Percentiles rank a stretch among this genome's conserved stretches.
phyloP scores from a whole-genome alignment of 2,329 filamentous ascomycete species.

The Fusarium sacchari region DNA sequence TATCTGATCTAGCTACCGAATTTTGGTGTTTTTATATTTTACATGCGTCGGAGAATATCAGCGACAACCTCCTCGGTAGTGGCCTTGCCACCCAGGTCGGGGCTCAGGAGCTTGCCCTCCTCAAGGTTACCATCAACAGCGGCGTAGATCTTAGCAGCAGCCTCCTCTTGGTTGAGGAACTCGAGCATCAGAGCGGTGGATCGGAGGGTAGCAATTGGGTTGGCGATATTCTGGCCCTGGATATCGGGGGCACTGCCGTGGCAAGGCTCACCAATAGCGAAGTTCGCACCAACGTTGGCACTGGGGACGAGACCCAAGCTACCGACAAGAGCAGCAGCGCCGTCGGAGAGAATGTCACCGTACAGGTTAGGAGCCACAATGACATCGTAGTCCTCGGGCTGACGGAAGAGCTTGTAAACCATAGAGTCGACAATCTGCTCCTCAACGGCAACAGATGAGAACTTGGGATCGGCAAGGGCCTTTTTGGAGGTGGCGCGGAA shows the following conservation, averaged over 20 bases:
- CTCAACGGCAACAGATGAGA: slow-evolving; percentile 75
- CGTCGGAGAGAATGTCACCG: slow-evolving; percentile 95
- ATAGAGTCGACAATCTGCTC: slow-evolving; percentile 99
- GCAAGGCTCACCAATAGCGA: slow-evolving; percentile 97
- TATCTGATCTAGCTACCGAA: slow-evolving; percentile 8
- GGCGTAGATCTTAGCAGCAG: slow-evolving; percentile 88
- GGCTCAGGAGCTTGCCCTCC: slow-evolving; percentile 83
- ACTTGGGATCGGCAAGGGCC: slow-evolving; percentile 74
- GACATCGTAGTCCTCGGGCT: slow-evolving; percentile 94
- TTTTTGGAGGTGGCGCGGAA: slow-evolving; percentile 84
- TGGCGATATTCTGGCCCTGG: slow-evolving; percentile 89
- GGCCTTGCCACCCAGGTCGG: slow-evolving; percentile 89
- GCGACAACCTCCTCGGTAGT: slow-evolving; percentile 87
- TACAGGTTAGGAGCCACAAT: slow-evolving; percentile 98
- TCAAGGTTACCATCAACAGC: slow-evolving; percentile 92
- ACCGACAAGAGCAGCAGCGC: slow-evolving; percentile 92
- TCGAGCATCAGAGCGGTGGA: slow-evolving; percentile 95
- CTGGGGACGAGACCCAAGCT: slow-evolving; percentile 91
- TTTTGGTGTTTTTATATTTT: slow-evolving; percentile 45
- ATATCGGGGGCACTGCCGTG: slow-evolving; percentile 97
- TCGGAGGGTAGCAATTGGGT: slow-evolving; percentile 93
- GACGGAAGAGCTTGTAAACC: slow-evolving; percentile 99
- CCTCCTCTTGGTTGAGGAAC: slow-evolving; percentile 87
- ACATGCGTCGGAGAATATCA: slow-evolving; percentile 87
- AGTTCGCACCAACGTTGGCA: slow-evolving; percentile 93